phyloP scores from a whole-genome alignment of 108 stramenopile genomes.

The Schizochytrium sp. region DNA sequence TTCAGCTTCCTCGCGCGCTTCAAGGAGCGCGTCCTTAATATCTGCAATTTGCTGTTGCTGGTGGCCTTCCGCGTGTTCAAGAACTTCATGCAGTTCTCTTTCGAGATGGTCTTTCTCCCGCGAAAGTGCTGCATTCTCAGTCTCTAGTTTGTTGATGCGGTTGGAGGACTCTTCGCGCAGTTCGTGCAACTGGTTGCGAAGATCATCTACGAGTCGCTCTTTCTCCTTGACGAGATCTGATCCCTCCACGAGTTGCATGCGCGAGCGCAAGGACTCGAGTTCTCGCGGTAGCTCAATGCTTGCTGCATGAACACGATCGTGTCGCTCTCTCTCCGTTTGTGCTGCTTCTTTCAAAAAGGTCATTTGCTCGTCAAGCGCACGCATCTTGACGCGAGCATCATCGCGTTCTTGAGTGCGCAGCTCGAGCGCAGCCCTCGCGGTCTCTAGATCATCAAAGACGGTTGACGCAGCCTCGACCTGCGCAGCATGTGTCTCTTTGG shows the following conservation, averaged over 20 bases:
- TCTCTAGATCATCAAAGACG: neutral
- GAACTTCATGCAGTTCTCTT: neutral
- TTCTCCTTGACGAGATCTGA: neutral
- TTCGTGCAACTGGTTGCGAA: neutral
- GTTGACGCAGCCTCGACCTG: neutral
- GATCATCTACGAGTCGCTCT: neutral
- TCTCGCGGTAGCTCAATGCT: neutral
- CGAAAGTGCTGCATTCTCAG: neutral
- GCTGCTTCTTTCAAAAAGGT: neutral
- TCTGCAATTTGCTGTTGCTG: neutral
- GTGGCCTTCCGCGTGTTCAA: neutral
- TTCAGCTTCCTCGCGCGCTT: neutral
- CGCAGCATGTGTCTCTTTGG: neutral
- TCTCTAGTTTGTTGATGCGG: neutral
- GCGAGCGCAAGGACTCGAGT: neutral
- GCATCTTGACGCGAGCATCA: neutral
- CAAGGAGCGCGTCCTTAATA: neutral
- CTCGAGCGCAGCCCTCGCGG: neutral
- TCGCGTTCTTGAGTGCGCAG: neutral
- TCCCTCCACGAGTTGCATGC: neutral
- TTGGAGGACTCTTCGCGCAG: neutral
- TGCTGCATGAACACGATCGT: neutral
- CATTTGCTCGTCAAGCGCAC: neutral
- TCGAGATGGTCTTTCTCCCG: neutral
- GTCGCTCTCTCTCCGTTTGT: neutral